Base-by-base conservation (phyloP, 495 filamentous ascomycete genomes). In the Niebla homalea region DNA sequence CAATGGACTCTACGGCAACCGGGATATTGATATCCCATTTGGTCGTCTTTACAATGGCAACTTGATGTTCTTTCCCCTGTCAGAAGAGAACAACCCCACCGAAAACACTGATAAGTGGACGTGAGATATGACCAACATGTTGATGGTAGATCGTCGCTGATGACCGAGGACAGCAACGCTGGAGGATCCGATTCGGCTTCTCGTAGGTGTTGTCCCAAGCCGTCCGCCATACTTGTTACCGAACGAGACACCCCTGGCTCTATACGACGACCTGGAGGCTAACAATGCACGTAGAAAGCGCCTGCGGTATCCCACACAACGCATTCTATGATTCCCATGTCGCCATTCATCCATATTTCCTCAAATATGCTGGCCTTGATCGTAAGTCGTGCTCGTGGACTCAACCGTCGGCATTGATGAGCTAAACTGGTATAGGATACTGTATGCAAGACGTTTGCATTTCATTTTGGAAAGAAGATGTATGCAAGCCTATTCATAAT, bases 381-480 rank as follows among this genome's bases (percentile, higher is more conserved):
- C 22, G 25, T 22, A 1, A 26, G 5, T n/a, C 26, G 14, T 7
- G 29, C 29, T 12, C 2, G 29, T 11, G 14, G 29, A 4, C 10
- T 32, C 3, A 32, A 32, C 6, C 29, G 5, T 32, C 14, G 29
- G 29, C 29, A 32, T 11, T 12, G 29, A 32, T 12, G 35, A 20
- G 5, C 16, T 16, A 25, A 29, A 19, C 14, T 46, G 18, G 6
- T 44, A 20, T 16, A 50, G 56, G 58, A 22, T 58, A 58, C 32
- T 61, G 58, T 41, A 58, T 58, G 52, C 58, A 61, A 36, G 58
- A 61, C 32, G 58, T 58, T 14, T 61, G 58, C 44, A 58, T 61
- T 25, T 55, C 52, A 1, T 56, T 56, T 25, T 61, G 56, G 55
- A 58, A 54, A 3, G 50, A 54, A 40, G 50, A 59, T 16, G 50